These are phyloP conservation scores for Pythium diclinum DNA, from an alignment of 352 stramenopile genomes.

Conservation along the genomic window DNA sequence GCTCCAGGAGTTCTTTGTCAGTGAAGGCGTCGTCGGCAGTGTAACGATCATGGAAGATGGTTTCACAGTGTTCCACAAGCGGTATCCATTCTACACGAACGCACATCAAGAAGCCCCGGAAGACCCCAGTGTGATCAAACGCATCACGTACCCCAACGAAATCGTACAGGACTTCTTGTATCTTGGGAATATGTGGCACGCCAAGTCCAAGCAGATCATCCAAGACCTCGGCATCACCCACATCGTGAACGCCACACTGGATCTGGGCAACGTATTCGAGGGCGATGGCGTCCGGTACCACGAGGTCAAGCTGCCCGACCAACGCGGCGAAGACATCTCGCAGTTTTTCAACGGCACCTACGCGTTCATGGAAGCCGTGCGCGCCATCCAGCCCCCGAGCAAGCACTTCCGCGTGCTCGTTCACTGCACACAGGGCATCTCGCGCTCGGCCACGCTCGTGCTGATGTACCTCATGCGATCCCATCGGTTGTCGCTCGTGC, in stretches of 20 bases:
- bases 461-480: slow-evolving; percentile 70
- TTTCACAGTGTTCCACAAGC: slow-evolving; percentile 38
- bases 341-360: slow-evolving; percentile 45
- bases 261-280: slow-evolving; percentile 57
- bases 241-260: slow-evolving; percentile 59
- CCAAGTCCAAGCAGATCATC: slow-evolving; percentile 47
- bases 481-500: slow-evolving; percentile 48
- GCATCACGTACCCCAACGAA: slow-evolving; percentile 72
- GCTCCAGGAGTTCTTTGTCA: slow-evolving; percentile 42
- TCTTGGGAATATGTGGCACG: slow-evolving; percentile 76
- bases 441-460: slow-evolving; percentile 61
- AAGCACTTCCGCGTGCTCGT: slow-evolving; percentile 48
- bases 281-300: slow-evolving; percentile 50
- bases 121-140: not conserved
- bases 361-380: slow-evolving; percentile 38
- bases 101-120: not conserved
- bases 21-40: slow-evolving; percentile 42
- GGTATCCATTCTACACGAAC: slow-evolving; percentile 70
- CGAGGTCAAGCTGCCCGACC: slow-evolving; percentile 56
- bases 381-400: slow-evolving; percentile 16
- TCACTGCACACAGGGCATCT: slow-evolving; percentile 74
- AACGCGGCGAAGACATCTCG: slow-evolving; percentile 40
- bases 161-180: slow-evolving; percentile 63
- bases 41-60: slow-evolving; percentile 42
- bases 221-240: slow-evolving; percentile 66